Percentiles rank a stretch among this genome's conserved stretches.
Conservation (phyloP, 2,329 filamentous ascomycete species). For the Paracorniculantispora psalliotae region DNA sequence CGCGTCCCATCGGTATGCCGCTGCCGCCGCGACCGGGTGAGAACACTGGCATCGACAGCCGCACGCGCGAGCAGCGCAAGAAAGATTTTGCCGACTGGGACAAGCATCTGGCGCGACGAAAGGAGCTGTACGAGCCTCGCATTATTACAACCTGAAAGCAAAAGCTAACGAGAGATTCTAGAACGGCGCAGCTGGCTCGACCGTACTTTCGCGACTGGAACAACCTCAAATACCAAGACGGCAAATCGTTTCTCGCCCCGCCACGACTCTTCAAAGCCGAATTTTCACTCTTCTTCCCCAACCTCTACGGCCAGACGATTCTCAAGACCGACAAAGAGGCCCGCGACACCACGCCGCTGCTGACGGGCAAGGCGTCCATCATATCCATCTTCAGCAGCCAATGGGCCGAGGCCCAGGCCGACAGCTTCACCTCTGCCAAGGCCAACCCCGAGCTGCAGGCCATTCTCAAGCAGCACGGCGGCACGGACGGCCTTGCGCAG, state of each 20-base stretch:
- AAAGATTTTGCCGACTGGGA: conserved; percentile 82
- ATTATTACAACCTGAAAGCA: neutral
- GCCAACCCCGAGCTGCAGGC: conserved; percentile 66
- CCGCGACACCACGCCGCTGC: conserved; percentile 68
- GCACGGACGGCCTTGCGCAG: conserved; percentile 56
- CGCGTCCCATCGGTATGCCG: conserved; percentile 76
- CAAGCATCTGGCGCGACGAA: conserved; percentile 71
- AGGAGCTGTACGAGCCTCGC: conserved; percentile 58
- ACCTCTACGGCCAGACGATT: conserved; percentile 77
- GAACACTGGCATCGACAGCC: conserved; percentile 71
- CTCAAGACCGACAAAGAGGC: conserved; percentile 45
- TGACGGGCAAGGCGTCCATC: conserved; percentile 70
- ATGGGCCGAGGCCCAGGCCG: conserved; percentile 81
- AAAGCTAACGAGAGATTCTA: conserved; percentile 25
- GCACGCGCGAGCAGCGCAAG: conserved; percentile 62
- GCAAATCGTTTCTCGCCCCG: conserved; percentile 88
- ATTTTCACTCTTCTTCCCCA: conserved; percentile 86
- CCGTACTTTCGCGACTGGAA: conserved; percentile 97
- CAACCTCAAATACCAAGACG: conserved; percentile 75
- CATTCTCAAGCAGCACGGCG: conserved; percentile 42
- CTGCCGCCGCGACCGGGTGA: conserved; percentile 70
- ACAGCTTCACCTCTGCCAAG: conserved; percentile 61
- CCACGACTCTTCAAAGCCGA: conserved; percentile 79
- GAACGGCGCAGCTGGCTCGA: conserved; percentile 69
- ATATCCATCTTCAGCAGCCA: conserved; percentile 75